Percentiles rank a stretch among this genome's conserved stretches.
phyloP scores from a whole-genome alignment of 1,139 yeast species.

The Williopsis jadinii region DNA sequence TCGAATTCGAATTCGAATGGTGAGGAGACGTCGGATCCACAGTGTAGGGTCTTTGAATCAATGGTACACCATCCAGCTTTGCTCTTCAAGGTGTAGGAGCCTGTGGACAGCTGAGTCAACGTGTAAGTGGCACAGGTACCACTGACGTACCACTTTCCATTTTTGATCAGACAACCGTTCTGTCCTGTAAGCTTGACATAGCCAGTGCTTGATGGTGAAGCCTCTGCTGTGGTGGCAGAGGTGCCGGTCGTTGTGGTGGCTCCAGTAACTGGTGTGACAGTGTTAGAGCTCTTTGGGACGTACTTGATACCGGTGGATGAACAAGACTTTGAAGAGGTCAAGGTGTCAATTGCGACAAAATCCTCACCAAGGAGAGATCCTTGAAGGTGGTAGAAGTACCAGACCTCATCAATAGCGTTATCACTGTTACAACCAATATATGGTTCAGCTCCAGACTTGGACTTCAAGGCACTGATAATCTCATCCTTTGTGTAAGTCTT shows the following conservation, averaged over 20 bases:
- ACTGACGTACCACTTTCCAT: conserved; percentile 74
- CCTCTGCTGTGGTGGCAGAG: conserved; percentile 22
- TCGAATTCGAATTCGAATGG: conserved; percentile 50
- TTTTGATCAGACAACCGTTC: conserved; percentile 73
- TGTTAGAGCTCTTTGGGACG: conserved; percentile 56
- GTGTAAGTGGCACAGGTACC: conserved; percentile 85
- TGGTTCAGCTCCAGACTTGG: conserved; percentile 56
- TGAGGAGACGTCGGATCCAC: conserved; percentile 23
- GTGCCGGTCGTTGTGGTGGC: conserved; percentile 5
- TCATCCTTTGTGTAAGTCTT: conserved; percentile 58
- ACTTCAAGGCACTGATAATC: conserved; percentile 55
- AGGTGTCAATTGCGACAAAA: conserved; percentile 61
- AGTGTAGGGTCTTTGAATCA: conserved; percentile 26
- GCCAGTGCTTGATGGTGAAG: conserved; percentile 21
- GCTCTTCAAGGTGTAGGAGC: conserved; percentile 30
- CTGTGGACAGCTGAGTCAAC: conserved; percentile 45
- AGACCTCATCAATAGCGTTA: conserved; percentile 72
- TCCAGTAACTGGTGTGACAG: too few species aligned
- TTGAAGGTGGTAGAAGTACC: conserved; percentile 79
- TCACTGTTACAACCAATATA: conserved; percentile 64
- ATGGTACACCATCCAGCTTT: conserved; percentile 48
- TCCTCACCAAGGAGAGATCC: conserved; percentile 68
- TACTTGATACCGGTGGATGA: conserved; percentile 54
- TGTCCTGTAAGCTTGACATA: conserved; percentile 37
- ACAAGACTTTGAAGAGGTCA: conserved; percentile 30